Evolutionary conservation across 164 flowering plant genomes (phyloP).

Genomic region (Magnolia kwangsiensis): DNA sequence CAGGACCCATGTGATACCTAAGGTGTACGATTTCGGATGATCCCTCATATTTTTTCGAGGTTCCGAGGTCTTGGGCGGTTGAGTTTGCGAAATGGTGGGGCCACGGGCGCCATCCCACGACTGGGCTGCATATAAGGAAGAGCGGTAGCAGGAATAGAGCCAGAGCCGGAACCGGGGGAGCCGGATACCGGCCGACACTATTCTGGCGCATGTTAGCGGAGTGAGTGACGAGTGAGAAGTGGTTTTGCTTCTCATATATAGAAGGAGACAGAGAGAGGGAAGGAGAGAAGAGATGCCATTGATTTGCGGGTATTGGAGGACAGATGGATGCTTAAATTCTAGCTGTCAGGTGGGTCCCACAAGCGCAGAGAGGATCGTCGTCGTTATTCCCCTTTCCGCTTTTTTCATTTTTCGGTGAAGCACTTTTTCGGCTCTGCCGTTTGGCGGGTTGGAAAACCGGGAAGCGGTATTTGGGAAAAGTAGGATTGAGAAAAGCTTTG

Average conservation of each 20-base stretch:
- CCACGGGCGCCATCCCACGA: conserved; percentile 56
- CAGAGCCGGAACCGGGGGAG: neutral
- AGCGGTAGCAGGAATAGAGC: neutral
- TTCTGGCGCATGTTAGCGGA: conserved; percentile 10
- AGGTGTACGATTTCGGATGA: conserved; percentile 67
- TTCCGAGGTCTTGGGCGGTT: conserved; percentile 22
- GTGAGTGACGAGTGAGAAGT: neutral
- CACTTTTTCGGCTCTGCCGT: neutral
- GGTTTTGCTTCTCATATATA: neutral
- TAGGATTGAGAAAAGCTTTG: too few relatives aligned
- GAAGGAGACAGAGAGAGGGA: neutral
- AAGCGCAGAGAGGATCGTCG: neutral
- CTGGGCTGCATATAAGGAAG: conserved; percentile 16
- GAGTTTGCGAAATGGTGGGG: conserved; percentile 26
- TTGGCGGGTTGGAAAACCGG: neutral
- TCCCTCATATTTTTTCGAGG: conserved; percentile 62
- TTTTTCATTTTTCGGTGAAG: neutral
- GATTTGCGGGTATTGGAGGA: conserved; percentile 24
- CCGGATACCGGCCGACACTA: neutral
- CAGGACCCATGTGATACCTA: conserved; percentile 82
- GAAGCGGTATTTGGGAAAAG: too few relatives aligned
- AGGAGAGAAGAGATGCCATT: neutral
- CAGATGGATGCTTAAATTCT: conserved; percentile 19
- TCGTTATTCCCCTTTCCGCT: neutral
- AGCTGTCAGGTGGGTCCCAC: conserved; percentile 22